Percentiles rank a stretch among this genome's conserved stretches.
These are phyloP conservation scores for Bremia lactucae DNA, from an alignment of 352 stramenopile species.

Conservation along the genomic window DNA sequence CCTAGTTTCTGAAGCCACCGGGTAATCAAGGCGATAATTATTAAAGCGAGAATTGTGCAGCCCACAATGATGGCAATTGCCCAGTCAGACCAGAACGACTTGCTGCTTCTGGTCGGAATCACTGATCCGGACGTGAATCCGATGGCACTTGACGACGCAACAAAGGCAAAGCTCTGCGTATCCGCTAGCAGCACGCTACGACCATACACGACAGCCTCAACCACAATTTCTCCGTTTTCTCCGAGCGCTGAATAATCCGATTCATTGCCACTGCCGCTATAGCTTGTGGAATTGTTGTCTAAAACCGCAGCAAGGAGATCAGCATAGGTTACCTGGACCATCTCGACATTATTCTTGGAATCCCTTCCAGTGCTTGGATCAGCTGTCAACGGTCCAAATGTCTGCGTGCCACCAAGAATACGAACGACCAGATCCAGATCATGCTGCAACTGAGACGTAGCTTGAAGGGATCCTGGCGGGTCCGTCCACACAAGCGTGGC, in stretches of 20 bases:
- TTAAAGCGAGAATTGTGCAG: conserved; percentile 38
- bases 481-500: conserved; percentile 78
- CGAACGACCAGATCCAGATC: conserved; percentile 64
- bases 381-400: conserved; percentile 53
- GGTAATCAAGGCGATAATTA: conserved; percentile 29
- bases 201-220: conserved; percentile 61
- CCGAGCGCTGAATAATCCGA: conserved; percentile 18
- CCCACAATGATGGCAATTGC: conserved; percentile 34
- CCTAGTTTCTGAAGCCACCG: conserved; percentile 22
- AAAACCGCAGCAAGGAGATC: conserved; percentile 37
- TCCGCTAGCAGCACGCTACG: conserved; percentile 47
- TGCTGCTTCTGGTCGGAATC: conserved; percentile 7
- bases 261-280: conserved; percentile 6
- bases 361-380: conserved; percentile 40
- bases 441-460: conserved; percentile 60
- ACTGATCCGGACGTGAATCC: conserved; percentile 32
- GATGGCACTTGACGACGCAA: conserved; percentile 69
- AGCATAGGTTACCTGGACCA: conserved; percentile 66
- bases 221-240: conserved; percentile 47
- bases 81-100: conserved; percentile 51
- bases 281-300: conserved; percentile 11
- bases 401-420: conserved; percentile 40
- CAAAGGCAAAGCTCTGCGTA: conserved; percentile 60
- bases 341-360: conserved; percentile 77
- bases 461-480: conserved; percentile 49